Conservation (phyloP, 2,329 filamentous ascomycete genomes). For the Fusarium verticillioides region DNA sequence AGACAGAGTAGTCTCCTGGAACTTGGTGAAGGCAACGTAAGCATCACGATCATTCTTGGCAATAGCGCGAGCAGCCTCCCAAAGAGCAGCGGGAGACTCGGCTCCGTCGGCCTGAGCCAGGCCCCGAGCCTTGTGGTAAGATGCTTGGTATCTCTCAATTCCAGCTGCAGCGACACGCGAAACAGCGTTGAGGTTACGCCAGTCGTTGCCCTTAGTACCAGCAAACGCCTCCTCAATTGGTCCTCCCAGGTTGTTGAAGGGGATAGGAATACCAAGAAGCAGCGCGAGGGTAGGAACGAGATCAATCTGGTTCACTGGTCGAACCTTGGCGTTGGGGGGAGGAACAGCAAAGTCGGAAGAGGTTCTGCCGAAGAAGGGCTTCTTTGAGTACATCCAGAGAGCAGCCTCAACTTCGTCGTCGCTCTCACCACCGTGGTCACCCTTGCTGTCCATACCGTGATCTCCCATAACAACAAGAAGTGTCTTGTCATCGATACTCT, state of each 20-base stretch:
- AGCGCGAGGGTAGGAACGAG: slow-evolving; percentile 91
- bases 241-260: slow-evolving; percentile 92
- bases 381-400: slow-evolving; percentile 98
- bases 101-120: slow-evolving; percentile 68
- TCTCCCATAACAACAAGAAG: slow-evolving; percentile 98
- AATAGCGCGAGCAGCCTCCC: slow-evolving; percentile 59
- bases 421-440: slow-evolving; percentile 97
- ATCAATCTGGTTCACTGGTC: slow-evolving; percentile 87
- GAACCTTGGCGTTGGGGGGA: slow-evolving; percentile 78
- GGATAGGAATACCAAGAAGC: slow-evolving; percentile 89
- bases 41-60: slow-evolving; percentile 54
- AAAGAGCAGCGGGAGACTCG: slow-evolving; percentile 54
- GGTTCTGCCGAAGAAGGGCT: slow-evolving; percentile 82
- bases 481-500: slow-evolving; percentile 82
- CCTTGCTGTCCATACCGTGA: slow-evolving; percentile 97
- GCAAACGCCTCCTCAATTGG: slow-evolving; percentile 96
- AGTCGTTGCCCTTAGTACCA: slow-evolving; percentile 74
- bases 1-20: slow-evolving; percentile 80
- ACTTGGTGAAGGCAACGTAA: slow-evolving; percentile 72
- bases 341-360: slow-evolving; percentile 67
- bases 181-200: slow-evolving; percentile 80
- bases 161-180: slow-evolving; percentile 83
- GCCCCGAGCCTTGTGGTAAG: slow-evolving; percentile 80
- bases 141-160: slow-evolving; percentile 87
- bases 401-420: slow-evolving; percentile 95